Evolutionary conservation across 352 stramenopile species (phyloP).

Genomic region (Phytopythium helicoides): DNA sequence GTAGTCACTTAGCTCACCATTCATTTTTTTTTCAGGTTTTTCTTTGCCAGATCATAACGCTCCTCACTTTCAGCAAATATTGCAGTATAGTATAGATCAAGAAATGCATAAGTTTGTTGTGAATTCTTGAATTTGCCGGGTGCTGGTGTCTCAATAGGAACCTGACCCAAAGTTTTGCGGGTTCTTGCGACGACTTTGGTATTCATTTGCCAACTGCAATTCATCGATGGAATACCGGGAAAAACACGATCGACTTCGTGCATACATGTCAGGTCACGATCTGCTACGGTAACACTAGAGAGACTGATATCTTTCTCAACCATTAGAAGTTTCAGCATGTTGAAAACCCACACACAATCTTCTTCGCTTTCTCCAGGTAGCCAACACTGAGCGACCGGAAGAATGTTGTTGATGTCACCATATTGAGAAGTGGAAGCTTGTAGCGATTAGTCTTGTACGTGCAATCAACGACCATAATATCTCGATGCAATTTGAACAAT

Average conservation of each 20-base stretch:
- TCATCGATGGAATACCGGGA: not conserved
- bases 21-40: not conserved
- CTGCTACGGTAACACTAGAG: not conserved
- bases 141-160: not conserved
- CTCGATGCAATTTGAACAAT: slow-evolving; percentile 5
- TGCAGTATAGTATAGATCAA: not conserved
- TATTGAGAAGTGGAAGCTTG: slow-evolving; percentile 9
- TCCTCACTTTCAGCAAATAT: no score
- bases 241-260: slow-evolving; percentile 8
- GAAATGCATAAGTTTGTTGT: not conserved
- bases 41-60: no score
- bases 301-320: slow-evolving; percentile 1
- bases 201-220: slow-evolving; percentile 19
- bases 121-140: not conserved
- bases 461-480: slow-evolving; percentile 12
- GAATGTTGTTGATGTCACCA: slow-evolving; percentile 9
- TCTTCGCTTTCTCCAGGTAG: slow-evolving; percentile 7
- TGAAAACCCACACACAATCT: slow-evolving; percentile 15
- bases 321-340: slow-evolving; percentile 8
- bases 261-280: slow-evolving; percentile 10
- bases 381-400: slow-evolving; percentile 2
- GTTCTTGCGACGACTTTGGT: slow-evolving; percentile 14
- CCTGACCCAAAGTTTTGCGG: not conserved
- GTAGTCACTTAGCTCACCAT: no score
- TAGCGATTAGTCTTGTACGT: slow-evolving; percentile 16